These are phyloP conservation scores for Pseudoturritis turrita DNA, from an alignment of 345 rosid species.

Conservation along the genomic window DNA sequence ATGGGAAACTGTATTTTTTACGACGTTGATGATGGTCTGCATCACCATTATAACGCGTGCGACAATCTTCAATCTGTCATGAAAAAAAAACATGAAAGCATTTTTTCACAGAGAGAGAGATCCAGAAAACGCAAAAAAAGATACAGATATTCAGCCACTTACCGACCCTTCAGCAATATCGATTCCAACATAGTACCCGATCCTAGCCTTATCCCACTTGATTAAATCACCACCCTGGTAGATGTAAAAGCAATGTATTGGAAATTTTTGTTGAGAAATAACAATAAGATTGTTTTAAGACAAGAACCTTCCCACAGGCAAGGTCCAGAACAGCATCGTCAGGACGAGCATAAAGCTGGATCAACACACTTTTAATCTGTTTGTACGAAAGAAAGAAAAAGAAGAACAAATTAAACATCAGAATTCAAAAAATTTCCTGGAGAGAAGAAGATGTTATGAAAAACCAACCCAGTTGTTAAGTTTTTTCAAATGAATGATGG, in stretches of 20 bases:
- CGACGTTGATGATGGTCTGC: conserved; percentile 94
- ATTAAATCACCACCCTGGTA: conserved; percentile 95
- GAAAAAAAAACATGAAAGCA: not conserved
- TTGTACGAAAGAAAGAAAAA: not conserved
- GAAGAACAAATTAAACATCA: not conserved
- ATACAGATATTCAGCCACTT: conserved; percentile 7
- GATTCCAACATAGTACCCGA: conserved; percentile 91
- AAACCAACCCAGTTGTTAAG: conserved; percentile 84
- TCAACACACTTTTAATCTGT: conserved; percentile 95
- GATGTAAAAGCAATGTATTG: not conserved
- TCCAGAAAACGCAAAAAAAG: not conserved
- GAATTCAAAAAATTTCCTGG: not conserved
- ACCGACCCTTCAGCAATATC: conserved; percentile 99
- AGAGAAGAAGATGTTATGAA: conserved; percentile 2
- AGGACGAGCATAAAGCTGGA: conserved; percentile 81
- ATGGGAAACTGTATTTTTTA: conserved; percentile 88
- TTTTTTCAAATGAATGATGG: conserved; percentile 91
- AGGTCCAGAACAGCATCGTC: conserved; percentile 96
- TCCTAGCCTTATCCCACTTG: conserved; percentile 94
- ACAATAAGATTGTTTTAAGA: not conserved
- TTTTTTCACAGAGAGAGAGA: not conserved
- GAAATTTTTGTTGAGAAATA: not conserved
- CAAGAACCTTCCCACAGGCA: conserved; percentile 90
- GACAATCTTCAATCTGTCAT: conserved; percentile 92
- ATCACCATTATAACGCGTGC: conserved; percentile 93